A percentile compares a stretch with the other conserved stretches of the same genome.
phyloP scores from a whole-genome alignment of 768 basidiomycete genomes.

The Boletus bicolor region DNA sequence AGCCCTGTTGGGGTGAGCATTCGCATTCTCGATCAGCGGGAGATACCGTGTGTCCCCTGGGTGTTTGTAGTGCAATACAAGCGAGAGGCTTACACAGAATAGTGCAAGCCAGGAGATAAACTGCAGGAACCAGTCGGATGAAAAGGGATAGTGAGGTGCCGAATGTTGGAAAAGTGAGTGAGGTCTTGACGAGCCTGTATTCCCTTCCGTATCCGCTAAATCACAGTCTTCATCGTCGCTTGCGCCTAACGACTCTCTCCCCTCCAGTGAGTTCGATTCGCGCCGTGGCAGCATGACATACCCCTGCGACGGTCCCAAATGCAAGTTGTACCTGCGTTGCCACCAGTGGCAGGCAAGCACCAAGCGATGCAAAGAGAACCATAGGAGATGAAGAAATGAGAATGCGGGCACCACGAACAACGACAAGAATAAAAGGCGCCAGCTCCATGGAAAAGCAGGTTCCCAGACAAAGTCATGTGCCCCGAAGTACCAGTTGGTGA shows the following conservation, averaged over 20 bases:
- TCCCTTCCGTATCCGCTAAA: background rate
- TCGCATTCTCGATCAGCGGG: constrained; percentile 14
- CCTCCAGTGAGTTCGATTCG: constrained; percentile 8
- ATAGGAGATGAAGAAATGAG: constrained; percentile 6
- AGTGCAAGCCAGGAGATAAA: constrained; percentile 7
- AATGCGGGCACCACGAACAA: constrained; percentile 14
- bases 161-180: background rate
- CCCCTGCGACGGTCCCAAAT: background rate
- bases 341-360: background rate
- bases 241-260: background rate
- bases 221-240: background rate
- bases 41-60: constrained; percentile 14
- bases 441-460: constrained; percentile 18
- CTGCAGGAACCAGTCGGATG: background rate
- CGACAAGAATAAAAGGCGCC: constrained; percentile 15
- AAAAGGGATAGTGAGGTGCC: background rate
- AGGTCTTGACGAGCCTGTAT: background rate
- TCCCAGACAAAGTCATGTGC: constrained; percentile 8
- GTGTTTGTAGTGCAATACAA: constrained; percentile 1
- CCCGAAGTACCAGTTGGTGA: constrained; percentile 9
- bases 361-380: background rate
- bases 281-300: constrained; percentile 11
- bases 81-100: background rate
- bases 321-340: background rate
- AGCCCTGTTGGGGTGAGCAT: constrained; percentile 4